Evolutionary conservation across 192 early-diverging fungal species (phyloP), one percentile per base, ranked within the genome.

Genomic region (Coemansia sp.): DNA sequence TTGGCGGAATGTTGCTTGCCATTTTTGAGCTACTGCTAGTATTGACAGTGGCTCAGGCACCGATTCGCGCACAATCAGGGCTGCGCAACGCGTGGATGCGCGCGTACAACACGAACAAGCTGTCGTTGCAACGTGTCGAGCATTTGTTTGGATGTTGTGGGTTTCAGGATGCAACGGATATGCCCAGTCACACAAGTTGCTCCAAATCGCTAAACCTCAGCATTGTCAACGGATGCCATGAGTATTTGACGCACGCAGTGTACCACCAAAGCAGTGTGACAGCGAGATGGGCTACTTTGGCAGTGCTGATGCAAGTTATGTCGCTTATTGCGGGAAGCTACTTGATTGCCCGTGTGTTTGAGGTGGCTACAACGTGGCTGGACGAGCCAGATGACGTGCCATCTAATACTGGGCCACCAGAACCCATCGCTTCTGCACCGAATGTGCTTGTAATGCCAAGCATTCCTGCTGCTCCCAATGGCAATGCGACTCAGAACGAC

Each of bases 131-230:
- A 60, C 69, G 75, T 51, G 25, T 85, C 12, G 77, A 87, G 65
- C 73, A 77, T 25, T 55, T 56, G 23, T 82, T 69, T 52, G 80
- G 80, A 8, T 85, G 83, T 41, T 82, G 83, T 49, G 83, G 83
- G 22, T 85, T 85, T 41, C 52, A 53, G 29, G 65, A 68, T 21
- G 39, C 52, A 0, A 41, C 31, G 0, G 74, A 82, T 43, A 71
- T 80, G 67, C 75, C 83, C 0, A 76, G 80, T 39, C 69, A 64
- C 31, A 51, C 31, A 6, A 31, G 41, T 22, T 76, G 74, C 21
- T 17, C 25, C 21, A n/a, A 12, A 12, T 25, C n/a, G n/a, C 22
- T 26, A 53, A 8, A 22, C 2, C 0, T 22, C 29, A 39, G 12
- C 4, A 0, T 19, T 16, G 57, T 53, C 1, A 21, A 45, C 2